Evolutionary conservation across 345 rosid species (phyloP).

Genomic region (Gossypium bickii): DNA sequence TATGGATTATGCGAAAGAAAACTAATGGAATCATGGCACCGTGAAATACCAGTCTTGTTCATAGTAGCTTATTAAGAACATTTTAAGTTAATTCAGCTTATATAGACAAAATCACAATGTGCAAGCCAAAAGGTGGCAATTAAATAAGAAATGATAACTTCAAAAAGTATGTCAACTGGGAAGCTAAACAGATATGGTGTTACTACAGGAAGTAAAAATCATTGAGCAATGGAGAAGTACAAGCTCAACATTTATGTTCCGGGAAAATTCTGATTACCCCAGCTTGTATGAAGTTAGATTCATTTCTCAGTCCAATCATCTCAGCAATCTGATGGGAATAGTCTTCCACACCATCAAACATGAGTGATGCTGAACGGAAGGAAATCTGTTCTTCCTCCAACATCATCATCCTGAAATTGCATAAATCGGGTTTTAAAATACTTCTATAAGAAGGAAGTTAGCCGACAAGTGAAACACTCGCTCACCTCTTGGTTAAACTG

Average conservation of each 20-base stretch:
- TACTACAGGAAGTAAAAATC: background rate
- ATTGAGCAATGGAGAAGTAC: constrained; percentile 1
- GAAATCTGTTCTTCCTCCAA: constrained; percentile 94
- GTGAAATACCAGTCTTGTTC: background rate
- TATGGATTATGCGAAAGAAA: background rate
- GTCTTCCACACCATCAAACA: constrained; percentile 94
- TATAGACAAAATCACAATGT: constrained; percentile 1
- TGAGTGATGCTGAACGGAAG: constrained; percentile 78
- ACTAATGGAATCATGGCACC: background rate
- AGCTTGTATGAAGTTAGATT: constrained; percentile 74
- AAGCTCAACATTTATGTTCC: background rate
- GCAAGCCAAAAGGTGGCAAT: background rate
- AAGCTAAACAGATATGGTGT: background rate
- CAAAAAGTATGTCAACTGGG: background rate
- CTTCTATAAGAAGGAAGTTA: background rate
- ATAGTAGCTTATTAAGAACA: background rate
- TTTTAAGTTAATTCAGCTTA: background rate
- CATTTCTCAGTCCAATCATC: constrained; percentile 89
- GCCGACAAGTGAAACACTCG: background rate
- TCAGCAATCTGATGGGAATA: constrained; percentile 97
- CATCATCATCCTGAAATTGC: constrained; percentile 87
- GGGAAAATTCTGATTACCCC: constrained; percentile 53
- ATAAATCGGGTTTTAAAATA: constrained; percentile 10
- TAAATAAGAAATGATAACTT: background rate
- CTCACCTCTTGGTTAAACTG: constrained; percentile 87